Percentiles rank a stretch among this genome's conserved stretches.
These are phyloP conservation scores for Hsuehochloa calcarea DNA, from an alignment of 176 grass and related monocot genomes.

Conservation along the genomic window DNA sequence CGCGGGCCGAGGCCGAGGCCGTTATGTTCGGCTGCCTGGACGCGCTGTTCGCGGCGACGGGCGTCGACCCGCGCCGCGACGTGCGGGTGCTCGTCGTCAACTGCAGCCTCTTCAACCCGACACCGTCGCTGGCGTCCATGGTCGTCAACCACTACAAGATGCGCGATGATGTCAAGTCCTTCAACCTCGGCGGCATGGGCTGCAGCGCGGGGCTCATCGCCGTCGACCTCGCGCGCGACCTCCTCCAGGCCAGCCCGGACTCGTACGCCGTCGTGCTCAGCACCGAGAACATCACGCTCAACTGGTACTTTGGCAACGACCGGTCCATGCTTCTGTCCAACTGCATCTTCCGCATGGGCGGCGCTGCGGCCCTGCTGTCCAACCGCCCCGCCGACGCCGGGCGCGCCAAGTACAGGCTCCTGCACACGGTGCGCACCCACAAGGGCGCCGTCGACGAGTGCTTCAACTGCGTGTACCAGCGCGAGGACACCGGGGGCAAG, in stretches of 20 bases:
- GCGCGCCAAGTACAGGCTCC: slow-evolving; percentile 61
- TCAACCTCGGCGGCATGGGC: slow-evolving; percentile 79
- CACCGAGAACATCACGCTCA: slow-evolving; percentile 84
- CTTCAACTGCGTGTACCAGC: slow-evolving; percentile 77
- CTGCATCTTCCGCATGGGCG: slow-evolving; percentile 86
- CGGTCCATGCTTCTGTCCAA: slow-evolving; percentile 83
- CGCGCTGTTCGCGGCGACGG: slow-evolving; percentile 50
- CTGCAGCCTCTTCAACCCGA: neutral
- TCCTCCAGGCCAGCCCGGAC: slow-evolving; percentile 52
- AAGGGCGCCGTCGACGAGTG: slow-evolving; percentile 62
- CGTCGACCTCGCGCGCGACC: slow-evolving; percentile 63
- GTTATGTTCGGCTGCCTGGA: slow-evolving; percentile 80
- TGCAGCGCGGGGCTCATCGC: slow-evolving; percentile 75
- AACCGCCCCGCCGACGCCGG: slow-evolving; percentile 47
- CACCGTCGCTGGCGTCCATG: slow-evolving; percentile 35
- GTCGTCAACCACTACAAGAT: slow-evolving; percentile 71
- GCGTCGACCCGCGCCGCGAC: slow-evolving; percentile 57
- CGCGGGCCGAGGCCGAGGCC: slow-evolving; percentile 58
- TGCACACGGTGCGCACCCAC: slow-evolving; percentile 72
- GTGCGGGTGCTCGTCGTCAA: slow-evolving; percentile 33
- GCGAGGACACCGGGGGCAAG: slow-evolving; percentile 46
- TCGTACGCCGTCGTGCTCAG: slow-evolving; percentile 56
- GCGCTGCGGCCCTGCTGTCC: slow-evolving; percentile 58
- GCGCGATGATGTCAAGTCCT: slow-evolving; percentile 54
- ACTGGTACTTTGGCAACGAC: slow-evolving; percentile 85